Conservation (phyloP, 2,329 filamentous ascomycete species). For the Lachnellula hyalina region DNA sequence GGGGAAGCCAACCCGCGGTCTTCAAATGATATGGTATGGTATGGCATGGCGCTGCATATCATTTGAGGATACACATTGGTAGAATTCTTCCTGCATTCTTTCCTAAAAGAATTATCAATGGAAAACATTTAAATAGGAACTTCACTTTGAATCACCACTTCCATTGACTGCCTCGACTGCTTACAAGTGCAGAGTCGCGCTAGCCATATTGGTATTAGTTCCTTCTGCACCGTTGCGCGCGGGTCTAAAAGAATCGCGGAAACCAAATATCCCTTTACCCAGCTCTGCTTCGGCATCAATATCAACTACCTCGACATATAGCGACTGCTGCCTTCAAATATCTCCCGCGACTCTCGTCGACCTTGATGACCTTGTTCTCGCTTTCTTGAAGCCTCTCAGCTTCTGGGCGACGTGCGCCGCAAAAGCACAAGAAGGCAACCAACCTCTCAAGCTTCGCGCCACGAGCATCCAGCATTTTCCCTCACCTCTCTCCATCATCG, state of each 20-base stretch:
- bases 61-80: no score
- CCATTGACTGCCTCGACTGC: no score
- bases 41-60: no score
- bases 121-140: no score
- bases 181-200: no score
- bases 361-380: constrained; percentile 14
- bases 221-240: not conserved
- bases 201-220: no score
- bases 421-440: constrained; percentile 10
- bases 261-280: not conserved
- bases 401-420: constrained; percentile 13
- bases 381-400: constrained; percentile 12
- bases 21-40: no score
- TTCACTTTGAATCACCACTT: no score
- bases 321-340: not conserved
- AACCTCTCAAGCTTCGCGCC: constrained; percentile 11
- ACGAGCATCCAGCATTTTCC: constrained; percentile 1
- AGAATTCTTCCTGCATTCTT: no score
- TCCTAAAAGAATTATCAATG: no score
- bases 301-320: not conserved
- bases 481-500: not conserved
- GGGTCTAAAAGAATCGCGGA: not conserved
- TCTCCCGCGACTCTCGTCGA: constrained; percentile 2
- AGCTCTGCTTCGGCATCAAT: not conserved
- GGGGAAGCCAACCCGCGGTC: no score